Evolutionary conservation across 129 eudicot species (phyloP), one percentile per base, ranked within the genome.

Genomic region (Oenanthe sinensis): DNA sequence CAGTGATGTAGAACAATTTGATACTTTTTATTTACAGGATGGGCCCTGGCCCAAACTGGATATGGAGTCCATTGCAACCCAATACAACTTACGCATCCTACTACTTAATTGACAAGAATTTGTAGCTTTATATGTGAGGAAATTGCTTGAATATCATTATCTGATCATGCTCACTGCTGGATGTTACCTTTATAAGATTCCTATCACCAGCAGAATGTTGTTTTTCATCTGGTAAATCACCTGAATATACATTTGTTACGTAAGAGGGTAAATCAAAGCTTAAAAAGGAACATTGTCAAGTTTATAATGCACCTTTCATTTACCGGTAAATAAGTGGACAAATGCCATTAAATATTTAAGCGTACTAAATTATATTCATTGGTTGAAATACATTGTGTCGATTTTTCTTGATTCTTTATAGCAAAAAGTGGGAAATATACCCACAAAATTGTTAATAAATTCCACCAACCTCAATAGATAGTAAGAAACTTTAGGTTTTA

Each of bases 171-270:
- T 26, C 77, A 74, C 12, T n/a, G 28, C 6, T 46, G 58, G 20
- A 14, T 8, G 17, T 14, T 89, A 95, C 98, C 98, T 95, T 95
- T 72, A 95, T 78, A 71, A 79, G 76, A 47, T 74, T 78, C 54
- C 67, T 81, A 78, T 83, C 85, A 79, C 65, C 79, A 60, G 85
- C 40, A 46, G 58, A 16, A 80, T 14, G 43, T 2, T 13, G 72
- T 67, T 81, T 83, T 71, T 79, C 84, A 22, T 68, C 80, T 73
- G 82, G 78, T 81, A 75, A 78, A 85, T 76, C 81, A 88, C 91
- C 98, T 95, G 89, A 30, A 71, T 81, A 76, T 30, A 80, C 86
- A 33, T 60, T 79, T 71, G 75, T 78, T 79, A 42, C 58, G 78
- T 26, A 79, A 70, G 71, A 52, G 54, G 30, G 13, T 46, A 77